Percentiles rank a stretch among this genome's conserved stretches.
Conservation (phyloP, 306 rosid genomes). For the Lathyrus tuberosus region DNA sequence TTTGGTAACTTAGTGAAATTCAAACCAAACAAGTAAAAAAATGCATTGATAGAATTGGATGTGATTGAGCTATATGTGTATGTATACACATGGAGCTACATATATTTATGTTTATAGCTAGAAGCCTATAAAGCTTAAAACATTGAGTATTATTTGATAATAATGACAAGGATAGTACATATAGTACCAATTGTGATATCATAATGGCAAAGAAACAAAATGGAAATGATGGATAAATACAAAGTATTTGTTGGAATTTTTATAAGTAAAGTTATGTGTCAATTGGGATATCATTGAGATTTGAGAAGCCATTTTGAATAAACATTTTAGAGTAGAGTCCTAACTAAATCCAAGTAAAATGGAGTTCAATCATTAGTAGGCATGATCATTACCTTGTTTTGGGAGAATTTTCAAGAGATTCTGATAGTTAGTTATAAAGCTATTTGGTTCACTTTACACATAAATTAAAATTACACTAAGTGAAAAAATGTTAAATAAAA, state of each 20-base stretch:
- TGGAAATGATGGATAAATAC: slow-evolving; percentile 39
- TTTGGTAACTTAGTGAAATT: slow-evolving; percentile 39
- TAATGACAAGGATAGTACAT: slow-evolving; percentile 33
- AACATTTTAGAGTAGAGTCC: slow-evolving; percentile 38
- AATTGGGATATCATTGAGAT: slow-evolving; percentile 13
- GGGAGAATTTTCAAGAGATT: slow-evolving; percentile 43
- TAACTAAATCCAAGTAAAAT: slow-evolving; percentile 38
- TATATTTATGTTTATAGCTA: slow-evolving; percentile 40
- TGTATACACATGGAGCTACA: slow-evolving; percentile 37
- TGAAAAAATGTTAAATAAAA: slow-evolving; percentile 1
- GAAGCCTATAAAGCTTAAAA: slow-evolving; percentile 45
- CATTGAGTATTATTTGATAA: slow-evolving; percentile 17
- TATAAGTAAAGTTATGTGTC: slow-evolving; percentile 38
- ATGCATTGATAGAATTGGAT: slow-evolving; percentile 36
- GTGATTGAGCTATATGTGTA: slow-evolving; percentile 18
- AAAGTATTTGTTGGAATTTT: slow-evolving; percentile 35
- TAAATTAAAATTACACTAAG: slow-evolving; percentile 21
- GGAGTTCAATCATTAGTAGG: slow-evolving; percentile 40
- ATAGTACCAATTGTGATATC: slow-evolving; percentile 20
- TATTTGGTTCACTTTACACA: slow-evolving; percentile 19
- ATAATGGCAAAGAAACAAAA: slow-evolving; percentile 40
- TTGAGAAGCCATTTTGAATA: slow-evolving; percentile 18
- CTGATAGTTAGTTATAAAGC: slow-evolving; percentile 19
- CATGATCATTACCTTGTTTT: slow-evolving; percentile 48
- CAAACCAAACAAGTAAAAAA: slow-evolving; percentile 36